These are phyloP conservation scores for Starmerella scarabaei DNA, from an alignment of 805 yeast species.

Conservation along the genomic window DNA sequence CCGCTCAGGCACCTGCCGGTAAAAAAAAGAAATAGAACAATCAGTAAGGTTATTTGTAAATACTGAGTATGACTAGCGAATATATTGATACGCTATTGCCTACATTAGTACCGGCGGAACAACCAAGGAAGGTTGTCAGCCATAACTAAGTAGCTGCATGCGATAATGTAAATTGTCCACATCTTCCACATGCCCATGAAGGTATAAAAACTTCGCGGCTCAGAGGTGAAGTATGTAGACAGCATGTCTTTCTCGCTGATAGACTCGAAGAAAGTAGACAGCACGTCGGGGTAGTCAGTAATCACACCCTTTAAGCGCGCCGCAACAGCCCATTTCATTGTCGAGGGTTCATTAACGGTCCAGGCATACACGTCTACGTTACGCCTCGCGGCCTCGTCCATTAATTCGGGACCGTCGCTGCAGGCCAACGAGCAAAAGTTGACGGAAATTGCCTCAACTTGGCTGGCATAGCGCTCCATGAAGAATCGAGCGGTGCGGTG, in stretches of 20 bases:
- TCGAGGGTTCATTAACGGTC: conserved; percentile 37
- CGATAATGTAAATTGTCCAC: conserved; percentile 19
- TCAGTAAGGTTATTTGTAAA: too few species aligned
- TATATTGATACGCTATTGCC: neutral
- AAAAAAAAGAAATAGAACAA: neutral
- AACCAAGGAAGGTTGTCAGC: conserved; percentile 20
- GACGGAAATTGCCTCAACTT: conserved; percentile 46
- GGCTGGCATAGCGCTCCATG: conserved; percentile 31
- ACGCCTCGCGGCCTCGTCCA: conserved; percentile 26
- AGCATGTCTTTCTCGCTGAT: conserved; percentile 21
- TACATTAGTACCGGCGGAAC: conserved; percentile 11
- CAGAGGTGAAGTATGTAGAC: conserved; percentile 21
- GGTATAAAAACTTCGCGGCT: conserved; percentile 21
- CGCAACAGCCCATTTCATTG: conserved; percentile 30
- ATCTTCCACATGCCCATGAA: conserved; percentile 10
- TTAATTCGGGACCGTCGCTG: conserved; percentile 27
- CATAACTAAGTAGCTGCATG: conserved; percentile 16
- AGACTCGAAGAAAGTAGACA: conserved; percentile 14
- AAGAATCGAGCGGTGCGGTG: conserved; percentile 27
- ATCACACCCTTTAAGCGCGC: conserved; percentile 31
- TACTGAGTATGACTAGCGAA: neutral
- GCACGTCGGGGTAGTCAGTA: conserved; percentile 31
- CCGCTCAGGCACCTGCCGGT: neutral
- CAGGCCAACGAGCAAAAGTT: conserved; percentile 34
- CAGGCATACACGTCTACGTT: conserved; percentile 35